Evolutionary conservation across 2,329 filamentous ascomycete species (phyloP), one percentile per base, ranked within the genome.

Genomic region (Colletotrichum endophyticum): DNA sequence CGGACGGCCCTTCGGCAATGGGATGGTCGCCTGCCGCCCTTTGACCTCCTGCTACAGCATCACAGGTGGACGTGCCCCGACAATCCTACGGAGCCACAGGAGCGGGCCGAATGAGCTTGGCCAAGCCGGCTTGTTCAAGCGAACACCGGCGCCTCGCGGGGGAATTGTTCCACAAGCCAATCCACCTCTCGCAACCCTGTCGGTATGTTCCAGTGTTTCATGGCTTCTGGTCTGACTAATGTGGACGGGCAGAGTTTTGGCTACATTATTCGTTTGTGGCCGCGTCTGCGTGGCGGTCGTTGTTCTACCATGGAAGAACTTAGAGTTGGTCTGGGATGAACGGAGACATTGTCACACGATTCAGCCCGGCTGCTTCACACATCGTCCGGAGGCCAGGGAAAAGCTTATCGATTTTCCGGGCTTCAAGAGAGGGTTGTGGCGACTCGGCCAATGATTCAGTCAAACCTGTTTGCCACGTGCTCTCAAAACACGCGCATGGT

Each of bases 281-380:
- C 27, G 36, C 49, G 27, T 25, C 63, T 34, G 25, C 36, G 19
- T 15, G 28, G 22, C 32, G 19, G 32, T 19, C 16, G 57, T 62
- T 34, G 59, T 36, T n/a, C 49, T n/a, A 16, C 8, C 66, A 39
- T 28, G 27, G 22, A 39, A 69, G 34, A 49, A 49, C 67, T 44
- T 70, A 49, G 57, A 70, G 34, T 70, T 49, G 34, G 67, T 70
- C 56, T 70, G 67, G 67, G 67, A 70, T 62, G 67, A 70, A 70
- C 67, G 57, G 67, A 70, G 57, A 70, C 32, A 19, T 49, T 57
- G 36, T 70, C 67, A 62, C 56, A 62, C 57, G 56, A 62, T 62
- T 49, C 67, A 61, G 56, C 25, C 56, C 15, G 22, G 27, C 6
- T 59, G 30, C 53, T 19, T 69, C 39, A 49, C 67, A 57, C 22